These are phyloP conservation scores for Gigaspora rosea DNA, from an alignment of 192 early-diverging fungal genomes.

Conservation along the genomic window DNA sequence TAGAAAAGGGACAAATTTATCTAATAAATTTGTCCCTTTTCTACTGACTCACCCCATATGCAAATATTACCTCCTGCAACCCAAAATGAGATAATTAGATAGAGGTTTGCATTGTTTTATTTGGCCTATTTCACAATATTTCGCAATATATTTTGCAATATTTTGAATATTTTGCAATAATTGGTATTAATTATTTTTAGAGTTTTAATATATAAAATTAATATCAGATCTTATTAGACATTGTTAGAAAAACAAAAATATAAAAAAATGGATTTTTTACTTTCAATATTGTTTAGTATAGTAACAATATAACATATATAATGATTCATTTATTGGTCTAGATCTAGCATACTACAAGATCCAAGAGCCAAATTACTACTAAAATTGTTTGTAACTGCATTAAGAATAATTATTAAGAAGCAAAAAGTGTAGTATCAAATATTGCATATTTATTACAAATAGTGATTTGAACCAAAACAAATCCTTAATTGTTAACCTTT, in stretches of 20 bases:
- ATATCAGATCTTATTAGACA: background rate
- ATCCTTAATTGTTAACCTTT: too few relatives aligned
- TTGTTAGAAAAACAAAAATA: conserved; percentile 23
- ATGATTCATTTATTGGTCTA: conserved; percentile 20
- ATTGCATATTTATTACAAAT: conserved; percentile 1
- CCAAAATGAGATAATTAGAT: too few relatives aligned
- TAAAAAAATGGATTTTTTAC: background rate
- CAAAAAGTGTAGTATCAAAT: conserved; percentile 4
- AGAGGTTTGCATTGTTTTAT: too few relatives aligned
- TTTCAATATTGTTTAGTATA: conserved; percentile 11
- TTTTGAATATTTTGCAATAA: too few relatives aligned
- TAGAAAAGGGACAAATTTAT: too few relatives aligned
- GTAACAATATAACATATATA: conserved; percentile 10
- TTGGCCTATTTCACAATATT: too few relatives aligned
- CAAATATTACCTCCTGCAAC: too few relatives aligned
- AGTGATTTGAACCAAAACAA: too few relatives aligned
- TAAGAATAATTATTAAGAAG: too few relatives aligned
- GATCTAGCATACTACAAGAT: background rate
- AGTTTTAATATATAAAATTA: conserved; percentile 4
- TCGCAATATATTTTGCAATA: too few relatives aligned
- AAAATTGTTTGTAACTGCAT: background rate
- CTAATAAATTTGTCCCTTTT: too few relatives aligned
- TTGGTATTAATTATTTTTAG: background rate
- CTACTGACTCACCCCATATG: too few relatives aligned
- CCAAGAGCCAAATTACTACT: conserved; percentile 8